Evolutionary conservation across 2,329 filamentous ascomycete species (phyloP).

Genomic region (Neospermospora avenae): DNA sequence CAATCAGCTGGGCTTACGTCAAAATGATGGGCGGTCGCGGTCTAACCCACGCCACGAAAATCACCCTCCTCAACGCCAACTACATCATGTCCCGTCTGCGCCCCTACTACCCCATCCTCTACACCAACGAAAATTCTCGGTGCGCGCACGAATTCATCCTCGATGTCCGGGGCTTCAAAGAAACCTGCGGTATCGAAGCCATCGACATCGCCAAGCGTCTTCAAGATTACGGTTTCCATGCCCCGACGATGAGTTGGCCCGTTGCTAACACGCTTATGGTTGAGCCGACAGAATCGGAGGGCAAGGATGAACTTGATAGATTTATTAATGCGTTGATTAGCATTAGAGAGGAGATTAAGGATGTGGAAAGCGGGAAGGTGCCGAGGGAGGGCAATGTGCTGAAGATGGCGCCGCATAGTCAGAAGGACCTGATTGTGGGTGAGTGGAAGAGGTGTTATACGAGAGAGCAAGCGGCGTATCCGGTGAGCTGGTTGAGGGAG

Average conservation of each 20-base stretch:
- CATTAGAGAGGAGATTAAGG: constrained; percentile 81
- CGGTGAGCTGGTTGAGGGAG: constrained; percentile 75
- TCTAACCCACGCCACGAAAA: constrained; percentile 83
- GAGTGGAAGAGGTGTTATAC: constrained; percentile 84
- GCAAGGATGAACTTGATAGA: constrained; percentile 85
- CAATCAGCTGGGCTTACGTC: constrained; percentile 94
- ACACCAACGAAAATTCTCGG: constrained; percentile 82
- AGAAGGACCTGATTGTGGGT: constrained; percentile 70
- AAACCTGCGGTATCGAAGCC: constrained; percentile 78
- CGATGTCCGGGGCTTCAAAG: constrained; percentile 80
- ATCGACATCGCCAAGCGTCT: constrained; percentile 96
- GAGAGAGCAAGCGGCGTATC: constrained; percentile 82
- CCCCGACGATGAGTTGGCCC: constrained; percentile 95
- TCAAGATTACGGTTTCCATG: constrained; percentile 96
- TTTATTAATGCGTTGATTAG: constrained; percentile 88
- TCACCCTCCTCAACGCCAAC: constrained; percentile 94
- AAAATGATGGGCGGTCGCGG: constrained; percentile 86
- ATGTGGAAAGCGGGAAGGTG: constrained; percentile 74
- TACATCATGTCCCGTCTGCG: constrained; percentile 88
- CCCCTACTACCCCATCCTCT: constrained; percentile 85
- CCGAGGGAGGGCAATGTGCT: constrained; percentile 78
- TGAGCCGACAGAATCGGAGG: constrained; percentile 92
- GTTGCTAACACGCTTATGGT: constrained; percentile 97
- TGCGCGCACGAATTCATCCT: constrained; percentile 98
- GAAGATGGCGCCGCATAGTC: constrained; percentile 84